Evolutionary conservation across 2,329 filamentous ascomycete genomes (phyloP).

Genomic region (Helotiales sp.): DNA sequence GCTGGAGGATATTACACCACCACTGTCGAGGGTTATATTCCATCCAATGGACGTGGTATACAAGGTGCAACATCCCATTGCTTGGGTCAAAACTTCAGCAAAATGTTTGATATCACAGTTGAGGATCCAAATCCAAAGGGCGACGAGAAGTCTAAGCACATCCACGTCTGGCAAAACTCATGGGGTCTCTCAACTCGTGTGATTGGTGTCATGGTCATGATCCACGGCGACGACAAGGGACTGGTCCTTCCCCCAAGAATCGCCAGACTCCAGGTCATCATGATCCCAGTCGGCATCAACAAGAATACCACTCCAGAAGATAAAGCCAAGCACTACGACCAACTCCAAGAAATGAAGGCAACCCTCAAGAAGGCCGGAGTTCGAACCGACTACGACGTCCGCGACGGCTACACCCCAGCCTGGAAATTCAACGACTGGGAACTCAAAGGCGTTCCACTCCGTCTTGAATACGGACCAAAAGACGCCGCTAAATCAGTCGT

Average conservation of each 20-base stretch:
- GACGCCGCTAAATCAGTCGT: conserved; percentile 85
- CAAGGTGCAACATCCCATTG: conserved; percentile 91
- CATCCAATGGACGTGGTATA: conserved; percentile 91
- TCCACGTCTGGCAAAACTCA: conserved; percentile 97
- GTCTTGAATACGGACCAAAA: conserved; percentile 94
- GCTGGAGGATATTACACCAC: conserved; percentile 96
- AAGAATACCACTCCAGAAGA: conserved; percentile 84
- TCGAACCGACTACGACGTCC: conserved; percentile 77
- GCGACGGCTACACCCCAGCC: conserved; percentile 88
- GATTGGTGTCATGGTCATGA: conserved; percentile 98
- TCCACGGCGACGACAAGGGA: conserved; percentile 94
- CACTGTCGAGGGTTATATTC: conserved; percentile 95
- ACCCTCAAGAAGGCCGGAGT: conserved; percentile 72
- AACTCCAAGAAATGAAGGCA: conserved; percentile 69
- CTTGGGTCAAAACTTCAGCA: conserved; percentile 96
- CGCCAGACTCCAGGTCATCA: conserved; percentile 79
- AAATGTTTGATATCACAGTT: conserved; percentile 98
- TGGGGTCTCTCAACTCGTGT: conserved; percentile 98
- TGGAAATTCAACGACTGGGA: conserved; percentile 99
- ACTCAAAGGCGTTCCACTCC: conserved; percentile 89
- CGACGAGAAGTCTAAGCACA: conserved; percentile 73
- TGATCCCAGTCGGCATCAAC: conserved; percentile 91
- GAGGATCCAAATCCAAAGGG: conserved; percentile 78
- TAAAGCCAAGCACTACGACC: conserved; percentile 70
- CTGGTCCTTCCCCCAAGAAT: conserved; percentile 90